Conservation (phyloP, 1,284 basidiomycete genomes). For the Ceratobasidium sp. region DNA sequence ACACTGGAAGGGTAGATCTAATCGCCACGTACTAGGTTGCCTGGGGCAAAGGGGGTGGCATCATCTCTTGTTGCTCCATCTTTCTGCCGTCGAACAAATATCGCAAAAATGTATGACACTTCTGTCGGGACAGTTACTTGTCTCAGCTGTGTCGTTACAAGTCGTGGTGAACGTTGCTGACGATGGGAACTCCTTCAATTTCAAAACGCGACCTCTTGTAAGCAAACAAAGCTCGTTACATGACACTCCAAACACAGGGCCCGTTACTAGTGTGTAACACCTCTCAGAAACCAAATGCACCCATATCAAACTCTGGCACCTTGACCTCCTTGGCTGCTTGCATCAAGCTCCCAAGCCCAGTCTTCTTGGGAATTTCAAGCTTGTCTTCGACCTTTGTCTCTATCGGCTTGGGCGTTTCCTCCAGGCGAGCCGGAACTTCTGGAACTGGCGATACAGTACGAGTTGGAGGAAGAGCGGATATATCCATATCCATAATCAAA, state of each 20-base stretch:
- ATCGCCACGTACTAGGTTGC: conserved; percentile 21
- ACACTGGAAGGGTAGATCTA: conserved; percentile 15
- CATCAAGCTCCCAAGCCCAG: conserved; percentile 82
- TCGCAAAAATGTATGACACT: neutral
- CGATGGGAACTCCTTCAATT: conserved; percentile 19
- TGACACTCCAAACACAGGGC: too few species aligned
- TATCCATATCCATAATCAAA: conserved; percentile 79
- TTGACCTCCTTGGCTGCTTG: conserved; percentile 87
- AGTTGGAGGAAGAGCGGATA: conserved; percentile 70
- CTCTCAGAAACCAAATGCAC: conserved; percentile 64
- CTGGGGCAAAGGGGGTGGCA: conserved; percentile 23
- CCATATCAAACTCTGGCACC: conserved; percentile 88
- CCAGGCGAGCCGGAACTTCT: neutral
- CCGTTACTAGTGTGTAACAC: too few species aligned
- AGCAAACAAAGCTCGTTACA: conserved; percentile 9
- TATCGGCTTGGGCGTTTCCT: conserved; percentile 26
- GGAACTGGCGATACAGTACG: conserved; percentile 61
- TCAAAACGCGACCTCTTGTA: conserved; percentile 10
- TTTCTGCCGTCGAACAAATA: neutral
- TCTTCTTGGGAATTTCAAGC: conserved; percentile 65
- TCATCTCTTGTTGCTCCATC: conserved; percentile 36
- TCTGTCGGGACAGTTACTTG: conserved; percentile 36
- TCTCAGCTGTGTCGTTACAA: conserved; percentile 41
- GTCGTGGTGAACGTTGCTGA: conserved; percentile 42
- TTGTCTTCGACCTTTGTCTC: conserved; percentile 51